A percentile compares a stretch with the other conserved stretches of the same genome.
These are phyloP conservation scores for Trapa bicornis DNA, from an alignment of 345 rosid species.

Conservation along the genomic window DNA sequence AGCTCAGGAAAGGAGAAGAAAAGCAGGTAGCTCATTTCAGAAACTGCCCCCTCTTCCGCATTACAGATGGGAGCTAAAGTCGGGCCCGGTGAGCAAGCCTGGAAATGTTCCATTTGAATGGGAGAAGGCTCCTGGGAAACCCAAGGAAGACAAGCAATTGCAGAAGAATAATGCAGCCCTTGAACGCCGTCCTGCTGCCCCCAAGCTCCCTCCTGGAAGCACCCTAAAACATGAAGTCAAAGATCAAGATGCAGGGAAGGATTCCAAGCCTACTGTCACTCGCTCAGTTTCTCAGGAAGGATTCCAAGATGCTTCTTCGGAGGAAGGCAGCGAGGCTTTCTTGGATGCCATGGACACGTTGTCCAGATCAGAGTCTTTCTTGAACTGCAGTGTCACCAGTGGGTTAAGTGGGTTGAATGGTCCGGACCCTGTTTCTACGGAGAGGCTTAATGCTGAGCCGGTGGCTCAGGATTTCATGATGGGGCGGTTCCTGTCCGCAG, in stretches of 20 bases:
- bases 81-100: conserved; percentile 77
- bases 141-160: conserved; percentile 43
- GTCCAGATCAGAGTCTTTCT: conserved; percentile 15
- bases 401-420: conserved; percentile 14
- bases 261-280: conserved; percentile 10
- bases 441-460: conserved; percentile 38
- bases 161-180: conserved; percentile 5
- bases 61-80: conserved; percentile 66
- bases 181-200: conserved; percentile 29
- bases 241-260: conserved; percentile 15
- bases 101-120: conserved; percentile 86
- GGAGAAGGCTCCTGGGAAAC: conserved; percentile 79
- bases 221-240: conserved; percentile 20
- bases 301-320: conserved; percentile 2
- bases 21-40: conserved; percentile 24
- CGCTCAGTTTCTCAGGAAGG: background rate
- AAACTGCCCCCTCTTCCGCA: conserved; percentile 42
- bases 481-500: conserved; percentile 85
- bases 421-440: conserved; percentile 31
- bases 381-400: conserved; percentile 13
- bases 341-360: conserved; percentile 18
- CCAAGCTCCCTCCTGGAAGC: conserved; percentile 89
- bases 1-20: conserved; percentile 29
- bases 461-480: conserved; percentile 69
- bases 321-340: conserved; percentile 15